phyloP scores from a whole-genome alignment of 768 basidiomycete species.

The Tremella mesenterica region DNA sequence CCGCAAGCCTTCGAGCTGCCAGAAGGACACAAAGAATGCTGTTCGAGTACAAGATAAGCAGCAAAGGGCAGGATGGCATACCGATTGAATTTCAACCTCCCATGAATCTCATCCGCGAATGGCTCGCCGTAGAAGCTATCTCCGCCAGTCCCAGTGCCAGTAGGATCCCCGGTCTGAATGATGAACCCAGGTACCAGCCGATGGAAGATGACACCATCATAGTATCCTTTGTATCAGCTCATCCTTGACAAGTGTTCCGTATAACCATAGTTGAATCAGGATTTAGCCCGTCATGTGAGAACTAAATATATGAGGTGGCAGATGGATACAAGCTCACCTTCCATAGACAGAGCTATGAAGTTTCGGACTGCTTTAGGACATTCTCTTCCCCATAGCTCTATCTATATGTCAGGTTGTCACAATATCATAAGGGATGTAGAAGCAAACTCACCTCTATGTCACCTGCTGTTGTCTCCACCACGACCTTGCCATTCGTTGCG shows the following conservation, averaged over 20 bases:
- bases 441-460: slow-evolving; percentile 54
- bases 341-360: slow-evolving; percentile 77
- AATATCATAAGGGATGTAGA: neutral
- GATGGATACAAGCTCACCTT: slow-evolving; percentile 54
- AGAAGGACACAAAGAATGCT: too few relatives aligned
- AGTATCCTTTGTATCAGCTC: slow-evolving; percentile 59
- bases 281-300: neutral
- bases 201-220: slow-evolving; percentile 91
- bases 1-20: too few relatives aligned
- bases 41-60: neutral
- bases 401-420: slow-evolving; percentile 44
- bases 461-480: slow-evolving; percentile 75
- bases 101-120: slow-evolving; percentile 90
- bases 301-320: neutral
- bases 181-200: slow-evolving; percentile 86
- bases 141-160: slow-evolving; percentile 82
- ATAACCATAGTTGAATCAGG: neutral
- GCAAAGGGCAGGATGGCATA: neutral
- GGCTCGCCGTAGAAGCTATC: slow-evolving; percentile 94
- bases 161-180: slow-evolving; percentile 88
- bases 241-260: neutral
- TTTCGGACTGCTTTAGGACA: slow-evolving; percentile 89
- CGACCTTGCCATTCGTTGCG: slow-evolving; percentile 71
- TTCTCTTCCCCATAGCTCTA: slow-evolving; percentile 95
- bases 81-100: slow-evolving; percentile 65